Conservation (phyloP, 176 grass and related monocot species). For the Aegilops sharonensis region DNA sequence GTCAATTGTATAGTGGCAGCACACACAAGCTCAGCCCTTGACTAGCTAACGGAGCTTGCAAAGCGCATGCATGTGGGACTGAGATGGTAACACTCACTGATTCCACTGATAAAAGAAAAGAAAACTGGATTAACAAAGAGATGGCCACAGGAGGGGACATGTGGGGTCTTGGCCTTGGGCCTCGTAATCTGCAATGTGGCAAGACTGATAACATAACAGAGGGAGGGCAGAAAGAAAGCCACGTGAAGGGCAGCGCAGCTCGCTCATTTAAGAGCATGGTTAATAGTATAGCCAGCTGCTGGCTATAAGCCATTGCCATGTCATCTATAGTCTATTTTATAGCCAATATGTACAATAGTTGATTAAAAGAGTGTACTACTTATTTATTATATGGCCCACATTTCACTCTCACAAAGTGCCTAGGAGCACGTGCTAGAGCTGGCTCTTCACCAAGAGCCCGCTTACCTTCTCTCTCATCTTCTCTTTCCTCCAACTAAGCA, state of each 20-base stretch:
- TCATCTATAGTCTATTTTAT: too few relatives aligned
- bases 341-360: too few relatives aligned
- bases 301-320: too few relatives aligned
- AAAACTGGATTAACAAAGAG: conserved; percentile 29
- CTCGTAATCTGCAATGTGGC: conserved; percentile 16
- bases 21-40: neutral
- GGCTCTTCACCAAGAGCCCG: too few relatives aligned
- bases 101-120: neutral
- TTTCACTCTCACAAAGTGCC: too few relatives aligned
- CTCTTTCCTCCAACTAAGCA: too few relatives aligned
- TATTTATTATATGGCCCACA: too few relatives aligned
- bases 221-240: conserved; percentile 30
- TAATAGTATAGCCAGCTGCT: too few relatives aligned
- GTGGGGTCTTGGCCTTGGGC: conserved; percentile 36
- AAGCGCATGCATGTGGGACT: neutral
- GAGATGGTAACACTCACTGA: neutral
- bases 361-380: too few relatives aligned
- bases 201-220: neutral
- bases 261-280: too few relatives aligned
- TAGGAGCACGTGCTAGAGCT: too few relatives aligned
- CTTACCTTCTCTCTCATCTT: too few relatives aligned
- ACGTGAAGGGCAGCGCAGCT: conserved; percentile 41
- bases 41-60: neutral
- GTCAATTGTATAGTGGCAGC: neutral
- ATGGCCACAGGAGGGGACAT: conserved; percentile 27